Conservation (phyloP, 2,329 filamentous ascomycete genomes). For the Apiospora kogelbergensis region DNA sequence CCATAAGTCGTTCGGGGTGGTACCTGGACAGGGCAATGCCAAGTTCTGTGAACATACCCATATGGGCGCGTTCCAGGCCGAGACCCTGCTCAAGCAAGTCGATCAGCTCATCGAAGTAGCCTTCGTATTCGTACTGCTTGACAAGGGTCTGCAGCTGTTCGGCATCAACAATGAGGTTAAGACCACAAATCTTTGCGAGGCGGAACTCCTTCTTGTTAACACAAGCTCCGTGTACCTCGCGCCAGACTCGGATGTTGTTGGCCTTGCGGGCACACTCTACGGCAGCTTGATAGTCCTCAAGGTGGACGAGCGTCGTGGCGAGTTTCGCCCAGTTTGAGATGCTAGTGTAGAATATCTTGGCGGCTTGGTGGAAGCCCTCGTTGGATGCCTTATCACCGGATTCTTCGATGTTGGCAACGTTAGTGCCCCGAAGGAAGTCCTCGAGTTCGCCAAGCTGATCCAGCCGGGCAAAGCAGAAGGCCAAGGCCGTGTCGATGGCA, state of each 20-base stretch:
- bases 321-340: constrained; percentile 99
- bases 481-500: constrained; percentile 87
- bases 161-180: constrained; percentile 96
- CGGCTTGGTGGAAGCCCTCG: constrained; percentile 90
- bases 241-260: constrained; percentile 99
- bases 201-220: constrained; percentile 98
- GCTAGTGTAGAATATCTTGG: constrained; percentile 98
- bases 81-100: constrained; percentile 90
- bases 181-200: constrained; percentile 95
- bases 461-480: constrained; percentile 89
- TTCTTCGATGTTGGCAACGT: constrained; percentile 93
- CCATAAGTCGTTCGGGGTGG: constrained; percentile 94
- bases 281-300: constrained; percentile 94
- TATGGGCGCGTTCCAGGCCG: constrained; percentile 87
- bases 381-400: constrained; percentile 97
- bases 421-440: constrained; percentile 90
- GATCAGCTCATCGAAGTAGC: constrained; percentile 98
- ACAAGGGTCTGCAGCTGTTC: constrained; percentile 92
- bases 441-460: constrained; percentile 92
- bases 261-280: constrained; percentile 98
- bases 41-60: constrained; percentile 95
- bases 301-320: constrained; percentile 94
- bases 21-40: constrained; percentile 93
- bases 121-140: constrained; percentile 93
- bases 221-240: constrained; percentile 95